Percentiles rank a stretch among this genome's conserved stretches.
phyloP scores from a whole-genome alignment of 345 rosid genomes.

The Gossypium ekmanianum region DNA sequence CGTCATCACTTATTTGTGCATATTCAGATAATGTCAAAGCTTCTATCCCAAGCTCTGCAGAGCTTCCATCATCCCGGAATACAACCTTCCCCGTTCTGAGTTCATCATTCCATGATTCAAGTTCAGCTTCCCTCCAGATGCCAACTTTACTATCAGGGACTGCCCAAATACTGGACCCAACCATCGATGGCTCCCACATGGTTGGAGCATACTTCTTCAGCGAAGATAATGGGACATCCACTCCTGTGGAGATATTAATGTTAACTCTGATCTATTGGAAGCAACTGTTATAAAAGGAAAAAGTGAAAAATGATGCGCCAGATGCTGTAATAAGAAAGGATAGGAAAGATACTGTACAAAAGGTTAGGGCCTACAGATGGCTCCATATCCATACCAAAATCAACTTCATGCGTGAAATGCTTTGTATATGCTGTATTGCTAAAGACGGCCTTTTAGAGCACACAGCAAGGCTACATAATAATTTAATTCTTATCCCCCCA shows the following conservation, averaged over 20 bases:
- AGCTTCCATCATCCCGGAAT: conserved; percentile 68
- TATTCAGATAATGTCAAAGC: conserved; percentile 54
- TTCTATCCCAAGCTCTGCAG: conserved; percentile 54
- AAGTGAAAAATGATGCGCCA: neutral
- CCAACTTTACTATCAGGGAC: conserved; percentile 46
- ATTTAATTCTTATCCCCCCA: neutral
- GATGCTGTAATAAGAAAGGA: neutral
- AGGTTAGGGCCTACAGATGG: neutral
- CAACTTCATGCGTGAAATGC: neutral
- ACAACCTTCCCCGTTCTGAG: conserved; percentile 55
- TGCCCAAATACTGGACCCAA: conserved; percentile 86
- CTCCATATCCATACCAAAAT: neutral
- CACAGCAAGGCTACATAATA: neutral
- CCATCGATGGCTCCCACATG: conserved; percentile 66
- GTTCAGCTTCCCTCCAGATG: conserved; percentile 84
- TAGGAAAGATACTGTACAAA: neutral
- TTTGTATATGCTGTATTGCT: no score
- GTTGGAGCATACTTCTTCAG: conserved; percentile 62
- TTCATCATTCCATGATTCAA: conserved; percentile 86
- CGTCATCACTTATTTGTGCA: conserved; percentile 57
- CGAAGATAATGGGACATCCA: conserved; percentile 69
- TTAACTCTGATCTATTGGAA: conserved; percentile 18
- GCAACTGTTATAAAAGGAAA: conserved; percentile 7
- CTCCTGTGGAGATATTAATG: conserved; percentile 42
- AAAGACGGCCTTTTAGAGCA: neutral